Evolutionary conservation across 192 early-diverging fungal genomes (phyloP), one percentile per base, ranked within the genome.

Genomic region (Coemansia sp.): DNA sequence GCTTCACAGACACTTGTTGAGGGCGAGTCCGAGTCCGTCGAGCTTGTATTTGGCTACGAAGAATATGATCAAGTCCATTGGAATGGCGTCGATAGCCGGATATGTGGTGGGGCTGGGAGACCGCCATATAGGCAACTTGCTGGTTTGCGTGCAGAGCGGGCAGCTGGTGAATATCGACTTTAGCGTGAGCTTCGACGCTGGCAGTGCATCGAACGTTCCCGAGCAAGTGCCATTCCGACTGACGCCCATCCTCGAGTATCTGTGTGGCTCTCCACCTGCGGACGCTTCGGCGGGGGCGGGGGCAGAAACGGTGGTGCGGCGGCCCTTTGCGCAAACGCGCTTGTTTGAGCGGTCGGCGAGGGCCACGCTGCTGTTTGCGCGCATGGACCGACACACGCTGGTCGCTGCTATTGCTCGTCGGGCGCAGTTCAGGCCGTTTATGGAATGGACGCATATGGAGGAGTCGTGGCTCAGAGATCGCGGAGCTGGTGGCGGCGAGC

Each of bases 201-300:
- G 91, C 7, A 32, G 64, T 1, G 65, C 82, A 3, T 76, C 91
- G 27, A 82, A 87, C 14, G 77, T 93, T 1, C 90, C 90, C 11
- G 91, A 93, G 69, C 85, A 70, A 3, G 90, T 92, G 7, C 91
- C 91, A n/a, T 93, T 91, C 68, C 74, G 91, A n/a, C 60, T 93
- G 65, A 89, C 91, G 17, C 86, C 80, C 31, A 86, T 83, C 37
- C 64, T 84, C 0, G 29, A 62, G 6, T 76, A 70, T 42, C 11
- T 79, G 3, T 79, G 77, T 22, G 77, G 77, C 15, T 59, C 60
- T 0, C 60, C 64, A n/a, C 0, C 4, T 11, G 22, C 22, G 3
- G 46, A 1, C 7, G 51, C 51, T 0, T 0, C 22, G n/a, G n/a
- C n/a, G n/a, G n/a, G n/a, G n/a, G n/a, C n/a, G n/a, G n/a, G n/a